phyloP scores from a whole-genome alignment of 495 filamentous ascomycete species.

The Zalerion maritima region DNA sequence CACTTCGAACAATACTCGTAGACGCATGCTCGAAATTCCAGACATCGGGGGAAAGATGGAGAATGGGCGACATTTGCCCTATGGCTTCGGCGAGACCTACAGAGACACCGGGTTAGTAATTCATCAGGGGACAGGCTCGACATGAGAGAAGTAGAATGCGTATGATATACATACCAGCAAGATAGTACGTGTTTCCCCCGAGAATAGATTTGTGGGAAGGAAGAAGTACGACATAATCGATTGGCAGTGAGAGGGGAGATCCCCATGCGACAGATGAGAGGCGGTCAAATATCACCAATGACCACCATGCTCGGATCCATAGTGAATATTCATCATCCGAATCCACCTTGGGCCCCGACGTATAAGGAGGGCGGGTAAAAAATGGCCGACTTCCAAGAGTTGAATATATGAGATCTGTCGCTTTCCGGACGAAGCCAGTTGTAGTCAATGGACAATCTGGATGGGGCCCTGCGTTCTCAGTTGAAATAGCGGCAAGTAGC shows the following conservation, averaged over 20 bases:
- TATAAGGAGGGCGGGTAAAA: too few species aligned
- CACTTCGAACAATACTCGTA: too few species aligned
- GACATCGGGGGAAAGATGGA: constrained; percentile 9
- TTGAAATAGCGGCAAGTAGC: constrained; percentile 44
- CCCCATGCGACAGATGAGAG: constrained; percentile 61
- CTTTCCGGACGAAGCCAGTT: constrained; percentile 10
- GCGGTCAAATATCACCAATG: constrained; percentile 55
- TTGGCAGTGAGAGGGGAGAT: constrained; percentile 40
- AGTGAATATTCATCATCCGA: constrained; percentile 61
- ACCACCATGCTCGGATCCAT: constrained; percentile 58
- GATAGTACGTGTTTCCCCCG: constrained; percentile 46
- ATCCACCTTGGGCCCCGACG: too few species aligned
- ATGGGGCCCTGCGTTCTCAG: too few species aligned
- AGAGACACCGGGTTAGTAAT: not conserved
- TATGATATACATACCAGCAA: constrained; percentile 47
- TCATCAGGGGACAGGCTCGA: constrained; percentile 1
- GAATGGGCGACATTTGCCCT: constrained; percentile 16
- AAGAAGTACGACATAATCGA: constrained; percentile 44
- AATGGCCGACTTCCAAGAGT: constrained; percentile 32
- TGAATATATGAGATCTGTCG: too few species aligned
- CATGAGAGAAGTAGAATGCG: constrained; percentile 18
- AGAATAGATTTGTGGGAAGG: constrained; percentile 51
- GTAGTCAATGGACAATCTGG: too few species aligned
- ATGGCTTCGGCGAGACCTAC: constrained; percentile 24
- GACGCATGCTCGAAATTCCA: too few species aligned